These are phyloP conservation scores for Colletotrichum magnum DNA, from an alignment of 2,329 filamentous ascomycete species.

Conservation along the genomic window DNA sequence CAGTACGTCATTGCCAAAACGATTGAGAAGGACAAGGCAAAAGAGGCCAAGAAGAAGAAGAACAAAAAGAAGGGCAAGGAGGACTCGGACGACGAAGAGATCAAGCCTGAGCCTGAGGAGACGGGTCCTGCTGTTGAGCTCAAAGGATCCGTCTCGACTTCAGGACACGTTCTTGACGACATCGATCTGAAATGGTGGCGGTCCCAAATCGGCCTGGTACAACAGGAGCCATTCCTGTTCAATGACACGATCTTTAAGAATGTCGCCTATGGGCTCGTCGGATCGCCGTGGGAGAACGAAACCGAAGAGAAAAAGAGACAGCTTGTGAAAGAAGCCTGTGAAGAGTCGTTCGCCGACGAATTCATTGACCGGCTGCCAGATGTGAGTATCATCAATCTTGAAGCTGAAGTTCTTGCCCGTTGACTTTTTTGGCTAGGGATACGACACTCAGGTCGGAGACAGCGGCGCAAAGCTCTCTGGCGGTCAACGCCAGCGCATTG, in stretches of 20 bases:
- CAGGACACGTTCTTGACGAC: constrained; percentile 66
- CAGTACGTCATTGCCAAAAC: constrained; percentile 67
- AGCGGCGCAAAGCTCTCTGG: constrained; percentile 81
- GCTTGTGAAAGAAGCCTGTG: constrained; percentile 75
- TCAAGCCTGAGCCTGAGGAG: constrained; percentile 46
- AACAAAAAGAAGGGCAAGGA: constrained; percentile 48
- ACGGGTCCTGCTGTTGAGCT: constrained; percentile 61
- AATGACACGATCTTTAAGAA: constrained; percentile 76
- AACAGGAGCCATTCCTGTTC: constrained; percentile 79
- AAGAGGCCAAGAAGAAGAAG: constrained; percentile 56
- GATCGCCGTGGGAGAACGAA: constrained; percentile 66
- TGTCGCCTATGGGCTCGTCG: constrained; percentile 71
- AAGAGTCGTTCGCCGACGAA: constrained; percentile 78
- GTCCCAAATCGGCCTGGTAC: constrained; percentile 74
- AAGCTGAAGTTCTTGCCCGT: neutral
- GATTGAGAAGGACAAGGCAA: constrained; percentile 62
- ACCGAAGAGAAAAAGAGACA: constrained; percentile 68
- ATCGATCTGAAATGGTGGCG: constrained; percentile 76
- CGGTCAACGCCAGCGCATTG: constrained; percentile 88
- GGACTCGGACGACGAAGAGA: constrained; percentile 47
- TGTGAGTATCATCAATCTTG: constrained; percentile 49
- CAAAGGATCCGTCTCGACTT: constrained; percentile 67
- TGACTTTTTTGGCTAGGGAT: constrained; percentile 62
- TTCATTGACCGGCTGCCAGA: constrained; percentile 76
- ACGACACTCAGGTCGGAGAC: constrained; percentile 74